A percentile compares a stretch with the other conserved stretches of the same genome.
Conservation (phyloP, 495 filamentous ascomycete species). For the Aspergillus indologenus region DNA sequence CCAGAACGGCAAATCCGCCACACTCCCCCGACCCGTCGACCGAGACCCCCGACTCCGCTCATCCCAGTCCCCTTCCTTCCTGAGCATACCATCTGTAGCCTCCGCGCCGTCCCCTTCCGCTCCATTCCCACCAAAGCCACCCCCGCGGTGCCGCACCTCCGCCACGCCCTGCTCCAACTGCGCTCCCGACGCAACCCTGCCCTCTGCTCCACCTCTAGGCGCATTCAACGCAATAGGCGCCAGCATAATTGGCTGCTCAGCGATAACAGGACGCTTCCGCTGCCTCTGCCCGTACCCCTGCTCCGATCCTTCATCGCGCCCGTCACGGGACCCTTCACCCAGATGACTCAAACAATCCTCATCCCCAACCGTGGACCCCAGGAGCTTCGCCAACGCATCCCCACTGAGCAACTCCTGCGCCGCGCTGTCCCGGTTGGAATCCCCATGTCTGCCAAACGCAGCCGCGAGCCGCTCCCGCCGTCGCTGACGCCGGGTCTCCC, state of each 20-base stretch:
- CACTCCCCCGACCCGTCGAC: background rate
- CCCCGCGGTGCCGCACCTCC: conserved; percentile 39
- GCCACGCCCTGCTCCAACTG: conserved; percentile 63
- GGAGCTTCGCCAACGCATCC: conserved; percentile 3
- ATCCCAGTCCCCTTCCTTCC: conserved; percentile 33
- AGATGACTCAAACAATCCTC: conserved; percentile 20
- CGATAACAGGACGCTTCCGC: conserved; percentile 31
- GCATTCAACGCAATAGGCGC: conserved; percentile 25
- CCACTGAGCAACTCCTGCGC: background rate
- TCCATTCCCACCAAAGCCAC: conserved; percentile 15
- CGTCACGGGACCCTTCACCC: conserved; percentile 50
- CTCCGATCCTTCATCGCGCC: conserved; percentile 48
- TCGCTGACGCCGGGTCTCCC: background rate
- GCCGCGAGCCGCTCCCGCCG: background rate
- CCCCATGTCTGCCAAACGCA: background rate
- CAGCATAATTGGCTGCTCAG: conserved; percentile 28
- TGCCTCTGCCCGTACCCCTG: conserved; percentile 27
- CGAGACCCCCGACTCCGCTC: conserved; percentile 31
- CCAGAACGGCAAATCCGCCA: conserved; percentile 25
- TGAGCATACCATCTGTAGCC: conserved; percentile 27
- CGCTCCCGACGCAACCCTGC: conserved; percentile 65
- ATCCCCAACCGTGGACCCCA: background rate
- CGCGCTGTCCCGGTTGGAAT: background rate
- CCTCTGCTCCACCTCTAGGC: conserved; percentile 45
- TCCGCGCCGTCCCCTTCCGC: conserved; percentile 32